Conservation (phyloP, 768 basidiomycete species). For the Clathrus columnatus region DNA sequence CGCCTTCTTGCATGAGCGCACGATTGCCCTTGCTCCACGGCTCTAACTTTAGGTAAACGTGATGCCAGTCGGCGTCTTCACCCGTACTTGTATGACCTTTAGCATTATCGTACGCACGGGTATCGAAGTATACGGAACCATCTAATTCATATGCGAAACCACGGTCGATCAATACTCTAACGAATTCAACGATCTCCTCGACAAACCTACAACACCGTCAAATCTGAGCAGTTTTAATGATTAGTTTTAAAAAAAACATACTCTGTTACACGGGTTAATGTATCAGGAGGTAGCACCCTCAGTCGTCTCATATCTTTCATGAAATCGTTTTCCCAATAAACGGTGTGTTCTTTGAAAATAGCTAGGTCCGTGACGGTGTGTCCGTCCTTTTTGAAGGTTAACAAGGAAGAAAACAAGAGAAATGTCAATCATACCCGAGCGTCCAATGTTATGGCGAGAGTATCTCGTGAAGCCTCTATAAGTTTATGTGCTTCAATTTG, state of each 20-base stretch:
- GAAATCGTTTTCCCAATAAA: constrained; percentile 85
- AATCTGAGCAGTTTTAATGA: neutral
- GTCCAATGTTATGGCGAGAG: constrained; percentile 67
- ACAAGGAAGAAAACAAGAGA: neutral
- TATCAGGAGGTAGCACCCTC: constrained; percentile 79
- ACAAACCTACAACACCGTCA: constrained; percentile 31
- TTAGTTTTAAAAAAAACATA: constrained; percentile 31
- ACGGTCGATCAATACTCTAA: constrained; percentile 75
- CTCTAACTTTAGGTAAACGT: constrained; percentile 89
- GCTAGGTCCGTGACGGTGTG: constrained; percentile 78
- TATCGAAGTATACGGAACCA: constrained; percentile 92
- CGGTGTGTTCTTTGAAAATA: constrained; percentile 72
- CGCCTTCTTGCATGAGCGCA: constrained; percentile 83
- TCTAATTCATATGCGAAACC: constrained; percentile 73
- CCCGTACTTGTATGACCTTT: constrained; percentile 25
- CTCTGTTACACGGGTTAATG: constrained; percentile 90
- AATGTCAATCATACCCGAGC: constrained; percentile 43
- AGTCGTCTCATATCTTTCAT: constrained; percentile 90
- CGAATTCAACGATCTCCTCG: constrained; percentile 86
- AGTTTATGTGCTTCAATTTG: constrained; percentile 43
- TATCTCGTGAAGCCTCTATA: constrained; percentile 68
- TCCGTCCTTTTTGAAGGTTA: constrained; percentile 44
- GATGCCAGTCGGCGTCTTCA: constrained; percentile 22
- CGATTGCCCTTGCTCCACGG: constrained; percentile 95
- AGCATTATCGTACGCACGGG: constrained; percentile 66